Base-by-base conservation (phyloP, 495 filamentous ascomycete species). In the Penicillium mononematosum region DNA sequence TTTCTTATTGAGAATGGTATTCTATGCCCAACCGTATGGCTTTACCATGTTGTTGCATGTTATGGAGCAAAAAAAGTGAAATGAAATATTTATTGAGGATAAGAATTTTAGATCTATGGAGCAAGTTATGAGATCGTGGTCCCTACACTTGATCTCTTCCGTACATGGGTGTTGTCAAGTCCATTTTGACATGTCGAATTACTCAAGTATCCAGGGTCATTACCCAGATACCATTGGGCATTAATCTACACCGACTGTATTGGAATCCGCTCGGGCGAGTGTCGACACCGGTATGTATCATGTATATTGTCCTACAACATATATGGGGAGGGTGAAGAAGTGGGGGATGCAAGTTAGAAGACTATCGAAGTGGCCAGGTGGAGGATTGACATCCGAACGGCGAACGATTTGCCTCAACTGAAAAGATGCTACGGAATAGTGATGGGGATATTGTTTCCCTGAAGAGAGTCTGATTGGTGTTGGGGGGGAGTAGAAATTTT, bases 401-500 rank as follows among this genome's bases (percentile, higher is more conserved):
- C 16, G 17, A 36, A 16, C 8, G 42, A 45, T 45, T 19, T 14
- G 27, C 25, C 14, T 27, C 25, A 22, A 27, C 56, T 59, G 47
- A 62, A 64, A 58, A 53, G 43, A 60, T 49, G 48, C 41, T 5
- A 25, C 24, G 24, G 24, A 25, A 0, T 65, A 58, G 59, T 41
- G 48, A 25, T 31, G 51, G 50, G 42, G 53, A 55, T 51, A 57
- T 58, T 53, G 41, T 50, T 32, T 24, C 24, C 39, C 12, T 10
- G 3, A 27, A 49, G 39, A 39, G 44, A 39, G 9, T 27, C 6
- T 56, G 56, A 62, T 62, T 61, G 56, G 64, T 47, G 31, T 31
- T 50, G 48, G 58, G 39, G 39, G 50, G 49, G 56, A 64, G 53
- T 60, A 57, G 56, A 55, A 45, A 53, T 25, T 45, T 50, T 41